phyloP scores from a whole-genome alignment of 305 asterid genomes.

The Solanum hybrid region DNA sequence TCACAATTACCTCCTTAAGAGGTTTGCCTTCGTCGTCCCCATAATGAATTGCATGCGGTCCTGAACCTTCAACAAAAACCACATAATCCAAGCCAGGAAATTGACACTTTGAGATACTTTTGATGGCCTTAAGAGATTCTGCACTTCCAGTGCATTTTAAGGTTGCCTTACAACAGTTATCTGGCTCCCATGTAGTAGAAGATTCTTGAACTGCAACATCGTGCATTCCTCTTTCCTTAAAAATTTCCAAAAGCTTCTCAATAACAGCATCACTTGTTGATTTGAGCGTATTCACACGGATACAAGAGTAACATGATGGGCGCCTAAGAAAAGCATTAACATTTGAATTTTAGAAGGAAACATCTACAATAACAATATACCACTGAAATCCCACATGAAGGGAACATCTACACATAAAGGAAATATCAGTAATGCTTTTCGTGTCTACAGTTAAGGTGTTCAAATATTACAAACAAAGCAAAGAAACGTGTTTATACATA shows the following conservation, averaged over 20 bases:
- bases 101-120: constrained; percentile 49
- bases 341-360: background rate
- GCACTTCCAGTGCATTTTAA: constrained; percentile 8
- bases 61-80: constrained; percentile 70
- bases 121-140: constrained; percentile 4
- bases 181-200: constrained; percentile 12
- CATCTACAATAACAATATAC: background rate
- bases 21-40: constrained; percentile 40
- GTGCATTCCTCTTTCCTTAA: constrained; percentile 29
- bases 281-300: constrained; percentile 76
- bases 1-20: constrained; percentile 86
- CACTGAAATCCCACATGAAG: background rate
- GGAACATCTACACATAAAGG: background rate
- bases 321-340: constrained; percentile 36
- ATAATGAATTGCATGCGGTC: constrained; percentile 76
- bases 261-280: constrained; percentile 57
- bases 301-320: constrained; percentile 89
- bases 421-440: background rate
- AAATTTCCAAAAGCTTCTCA: constrained; percentile 50
- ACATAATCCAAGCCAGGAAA: constrained; percentile 66
- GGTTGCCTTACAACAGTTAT: constrained; percentile 15
- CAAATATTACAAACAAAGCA: background rate
- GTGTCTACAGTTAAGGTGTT: background rate
- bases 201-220: background rate
- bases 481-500: background rate